phyloP scores from a whole-genome alignment of 352 stramenopile genomes.

The Elongisporangium prolatum region DNA sequence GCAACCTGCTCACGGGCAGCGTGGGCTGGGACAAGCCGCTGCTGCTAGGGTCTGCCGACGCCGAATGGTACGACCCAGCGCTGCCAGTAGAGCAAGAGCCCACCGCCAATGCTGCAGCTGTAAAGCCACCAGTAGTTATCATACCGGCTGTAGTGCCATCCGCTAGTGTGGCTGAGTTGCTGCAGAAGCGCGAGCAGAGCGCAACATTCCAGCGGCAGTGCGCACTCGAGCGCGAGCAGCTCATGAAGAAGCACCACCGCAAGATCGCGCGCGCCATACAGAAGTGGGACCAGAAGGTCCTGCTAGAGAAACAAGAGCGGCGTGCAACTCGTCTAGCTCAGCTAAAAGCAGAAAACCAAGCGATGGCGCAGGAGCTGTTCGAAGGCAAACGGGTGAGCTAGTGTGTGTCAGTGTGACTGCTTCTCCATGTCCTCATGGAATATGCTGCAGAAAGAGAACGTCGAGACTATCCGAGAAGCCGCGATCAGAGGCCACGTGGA shows the following conservation, averaged over 20 bases:
- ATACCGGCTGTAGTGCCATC: constrained; percentile 11
- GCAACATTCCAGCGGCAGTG: constrained; percentile 29
- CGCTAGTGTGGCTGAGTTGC: constrained; percentile 3
- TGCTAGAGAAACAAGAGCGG: constrained; percentile 24
- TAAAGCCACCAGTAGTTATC: background rate
- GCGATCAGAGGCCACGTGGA: constrained; percentile 51
- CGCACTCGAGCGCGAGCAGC: constrained; percentile 20
- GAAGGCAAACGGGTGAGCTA: constrained; percentile 26
- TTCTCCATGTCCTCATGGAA: background rate
- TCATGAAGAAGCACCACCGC: constrained; percentile 25
- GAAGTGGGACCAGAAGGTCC: constrained; percentile 27
- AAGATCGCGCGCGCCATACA: constrained; percentile 31
- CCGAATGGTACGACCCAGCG: constrained; percentile 1
- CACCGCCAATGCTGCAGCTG: background rate
- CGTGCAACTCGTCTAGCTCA: constrained; percentile 23
- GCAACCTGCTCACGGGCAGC: constrained; percentile 34
- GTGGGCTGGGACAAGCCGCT: constrained; percentile 42
- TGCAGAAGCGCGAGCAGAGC: constrained; percentile 15
- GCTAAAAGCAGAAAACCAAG: constrained; percentile 36
- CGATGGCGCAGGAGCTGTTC: constrained; percentile 27
- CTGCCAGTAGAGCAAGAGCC: background rate
- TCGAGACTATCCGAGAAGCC: constrained; percentile 64
- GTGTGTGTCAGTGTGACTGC: background rate
- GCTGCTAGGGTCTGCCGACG: constrained; percentile 25
- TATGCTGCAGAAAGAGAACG: constrained; percentile 46